These are phyloP conservation scores for Mrakia blollopis DNA, from an alignment of 768 basidiomycete genomes.

Conservation along the genomic window DNA sequence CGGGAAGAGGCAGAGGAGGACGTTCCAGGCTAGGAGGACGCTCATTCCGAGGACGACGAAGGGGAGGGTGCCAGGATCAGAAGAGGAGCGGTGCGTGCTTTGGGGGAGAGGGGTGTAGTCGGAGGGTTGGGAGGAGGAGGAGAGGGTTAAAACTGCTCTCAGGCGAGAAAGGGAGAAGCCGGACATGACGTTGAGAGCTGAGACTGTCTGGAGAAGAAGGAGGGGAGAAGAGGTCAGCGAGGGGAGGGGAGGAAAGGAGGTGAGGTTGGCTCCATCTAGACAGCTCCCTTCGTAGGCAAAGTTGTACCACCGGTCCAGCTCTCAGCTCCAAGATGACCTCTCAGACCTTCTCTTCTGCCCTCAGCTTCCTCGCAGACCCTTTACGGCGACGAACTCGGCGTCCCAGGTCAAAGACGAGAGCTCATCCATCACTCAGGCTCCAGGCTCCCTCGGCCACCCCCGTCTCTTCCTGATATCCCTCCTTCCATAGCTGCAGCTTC, in stretches of 20 bases:
- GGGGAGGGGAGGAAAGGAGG: background rate
- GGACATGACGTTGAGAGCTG: background rate
- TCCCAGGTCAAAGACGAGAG: too few species aligned
- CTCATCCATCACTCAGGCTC: too few species aligned
- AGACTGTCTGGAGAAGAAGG: background rate
- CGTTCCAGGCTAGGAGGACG: constrained; percentile 28
- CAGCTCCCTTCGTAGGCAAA: background rate
- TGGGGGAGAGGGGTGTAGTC: constrained; percentile 3
- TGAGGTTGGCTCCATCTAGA: background rate
- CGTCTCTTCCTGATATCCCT: too few species aligned
- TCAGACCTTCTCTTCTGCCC: too few species aligned
- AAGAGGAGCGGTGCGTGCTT: background rate
- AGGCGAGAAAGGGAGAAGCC: constrained; percentile 1
- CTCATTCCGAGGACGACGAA: constrained; percentile 23
- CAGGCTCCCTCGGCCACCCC: too few species aligned
- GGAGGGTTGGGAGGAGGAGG: background rate
- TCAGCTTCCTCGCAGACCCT: too few species aligned
- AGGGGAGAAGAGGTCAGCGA: background rate
- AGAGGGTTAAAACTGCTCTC: background rate
- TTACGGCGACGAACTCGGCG: too few species aligned
- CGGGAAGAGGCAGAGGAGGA: constrained; percentile 22
- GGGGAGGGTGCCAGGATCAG: background rate
- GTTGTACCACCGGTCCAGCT: background rate
- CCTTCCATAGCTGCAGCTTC: too few species aligned
- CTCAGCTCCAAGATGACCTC: too few species aligned